Base-by-base conservation (phyloP, 208 protist genomes). In the Sergeia podlipaevii region DNA sequence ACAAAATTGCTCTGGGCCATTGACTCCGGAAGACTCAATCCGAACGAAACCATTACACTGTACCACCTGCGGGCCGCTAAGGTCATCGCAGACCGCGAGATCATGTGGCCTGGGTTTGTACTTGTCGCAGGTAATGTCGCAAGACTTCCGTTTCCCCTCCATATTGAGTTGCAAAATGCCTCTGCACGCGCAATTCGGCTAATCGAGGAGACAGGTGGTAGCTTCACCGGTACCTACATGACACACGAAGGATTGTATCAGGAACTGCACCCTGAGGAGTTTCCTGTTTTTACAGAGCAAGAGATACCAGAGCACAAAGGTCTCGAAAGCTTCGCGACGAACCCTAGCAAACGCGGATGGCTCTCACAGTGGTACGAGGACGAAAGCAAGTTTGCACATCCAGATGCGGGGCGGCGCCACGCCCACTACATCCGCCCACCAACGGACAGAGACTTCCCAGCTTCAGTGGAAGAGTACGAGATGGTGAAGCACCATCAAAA, bases 401-500 rank as follows among this genome's bases (percentile, higher is more conserved):
- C 89, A 3, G 70, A 78, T 2, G 77, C 89, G 0, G 89, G 89
- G 2, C 70, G 89, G 5, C 74, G 89, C 34, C 47, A 76, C 42
- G 66, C 89, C 0, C 89, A 96, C 56, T 96, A 96, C 64, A 60
- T 79, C 13, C 74, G 79, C 2, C 85, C 89, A 0, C 89, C 89
- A 5, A 76, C 64, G 2, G 72, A 80, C 23, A 77, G 89, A 26
- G 89, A 96, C 61, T 91, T 87, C 66, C 89, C 89, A n/a, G 65
- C 85, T 20, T 89, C 89, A 0, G 66, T 90, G 0, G 82, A 93
- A 44, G 89, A 96, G 65, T 88, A 90, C 52, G 85, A 96, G 51
- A 59, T 89, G 32, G 85, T 89, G n/a, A 92, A 91, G 65, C 89
- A 96, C 57, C 89, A 96, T 52, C 89, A 96, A 67, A 93, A 93